Conservation (phyloP, 768 basidiomycete genomes). For the Pleurotus giganteus region DNA sequence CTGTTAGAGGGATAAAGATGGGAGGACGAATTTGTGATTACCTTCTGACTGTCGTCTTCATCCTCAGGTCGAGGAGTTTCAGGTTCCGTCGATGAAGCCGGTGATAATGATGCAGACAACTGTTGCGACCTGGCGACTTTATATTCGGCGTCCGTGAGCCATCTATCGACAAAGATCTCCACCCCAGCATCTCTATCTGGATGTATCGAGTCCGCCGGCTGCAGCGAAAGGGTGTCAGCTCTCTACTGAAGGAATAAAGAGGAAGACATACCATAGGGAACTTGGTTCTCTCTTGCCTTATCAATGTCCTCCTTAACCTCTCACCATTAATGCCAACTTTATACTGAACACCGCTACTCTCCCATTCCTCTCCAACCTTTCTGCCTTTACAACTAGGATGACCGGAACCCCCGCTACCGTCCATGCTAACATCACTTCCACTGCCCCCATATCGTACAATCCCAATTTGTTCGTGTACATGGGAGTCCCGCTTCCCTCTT, state of each 20-base stretch:
- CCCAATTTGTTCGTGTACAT: slow-evolving; percentile 1
- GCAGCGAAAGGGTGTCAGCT: slow-evolving; percentile 9
- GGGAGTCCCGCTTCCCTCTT: slow-evolving; percentile 13
- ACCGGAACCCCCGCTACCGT: slow-evolving; percentile 46
- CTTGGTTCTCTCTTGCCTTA: slow-evolving; percentile 68
- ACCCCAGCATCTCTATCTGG: slow-evolving; percentile 68
- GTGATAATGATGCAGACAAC: slow-evolving; percentile 43
- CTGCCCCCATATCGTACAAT: slow-evolving; percentile 14
- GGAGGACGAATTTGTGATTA: slow-evolving; percentile 10
- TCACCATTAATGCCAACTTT: slow-evolving; percentile 73
- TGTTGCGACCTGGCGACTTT: slow-evolving; percentile 57
- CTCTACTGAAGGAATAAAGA: background rate
- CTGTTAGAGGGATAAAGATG: slow-evolving; percentile 9
- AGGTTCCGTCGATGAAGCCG: slow-evolving; percentile 4
- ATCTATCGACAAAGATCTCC: slow-evolving; percentile 74
- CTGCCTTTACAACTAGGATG: slow-evolving; percentile 50
- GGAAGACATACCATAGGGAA: slow-evolving; percentile 64
- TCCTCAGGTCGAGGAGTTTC: slow-evolving; percentile 7
- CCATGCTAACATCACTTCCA: slow-evolving; percentile 44
- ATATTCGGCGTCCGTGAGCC: slow-evolving; percentile 78
- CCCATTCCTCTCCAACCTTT: slow-evolving; percentile 76
- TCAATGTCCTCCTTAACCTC: slow-evolving; percentile 63
- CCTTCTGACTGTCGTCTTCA: background rate
- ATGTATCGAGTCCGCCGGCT: slow-evolving; percentile 80
- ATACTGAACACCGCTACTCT: slow-evolving; percentile 63